Base-by-base conservation (phyloP, 1,284 basidiomycete genomes). In the Amylostereum areolatum region DNA sequence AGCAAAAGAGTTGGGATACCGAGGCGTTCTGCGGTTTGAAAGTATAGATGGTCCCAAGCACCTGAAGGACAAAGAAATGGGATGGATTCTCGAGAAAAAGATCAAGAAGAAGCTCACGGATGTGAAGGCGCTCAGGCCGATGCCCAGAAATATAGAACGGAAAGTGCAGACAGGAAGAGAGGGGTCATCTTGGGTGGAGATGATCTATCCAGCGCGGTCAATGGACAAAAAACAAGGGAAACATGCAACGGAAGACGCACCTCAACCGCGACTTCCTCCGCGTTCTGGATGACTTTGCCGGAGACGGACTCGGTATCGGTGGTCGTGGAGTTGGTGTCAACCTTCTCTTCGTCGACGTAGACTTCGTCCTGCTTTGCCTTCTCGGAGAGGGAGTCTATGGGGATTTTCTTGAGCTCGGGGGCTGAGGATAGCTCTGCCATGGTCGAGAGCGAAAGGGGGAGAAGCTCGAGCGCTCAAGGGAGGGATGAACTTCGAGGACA, bases 11-110 rank as follows among this genome's bases (percentile, higher is more conserved):
- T 51, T 80, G 76, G 7, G 78, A 78, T 2, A 83, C 75, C 0
- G 68, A 66, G 0, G 80, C 80, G 55, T 79, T 78, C 63, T 67
- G 66, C 7, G 79, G 78, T 68, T 81, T 81, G 63, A 83, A 83
- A 49, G 81, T 83, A 57, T 81, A 81, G 31, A 83, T 81, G 45
- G 81, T 72, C 3, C 77, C 67, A 24, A 77, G 63, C 3, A 75
- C 69, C 66, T 68, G 42, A 30, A 24, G 7, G 30, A 40, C 33
- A 24, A 11, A 27, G 30, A 42, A 40, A 35, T 28, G 39, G n/a
- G 55, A 50, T 56, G 24, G 12, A 41, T 7, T 30, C 32, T 40
- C n/a, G 31, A 42, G 28, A 10, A 24, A 10, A n/a, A 7, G 28
- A 33, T n/a, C 28, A 18, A 34, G 18, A 50, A 55, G 40, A 61